Evolutionary conservation across 306 rosid species (phyloP).

Genomic region (Cyclanthera cordifolia): DNA sequence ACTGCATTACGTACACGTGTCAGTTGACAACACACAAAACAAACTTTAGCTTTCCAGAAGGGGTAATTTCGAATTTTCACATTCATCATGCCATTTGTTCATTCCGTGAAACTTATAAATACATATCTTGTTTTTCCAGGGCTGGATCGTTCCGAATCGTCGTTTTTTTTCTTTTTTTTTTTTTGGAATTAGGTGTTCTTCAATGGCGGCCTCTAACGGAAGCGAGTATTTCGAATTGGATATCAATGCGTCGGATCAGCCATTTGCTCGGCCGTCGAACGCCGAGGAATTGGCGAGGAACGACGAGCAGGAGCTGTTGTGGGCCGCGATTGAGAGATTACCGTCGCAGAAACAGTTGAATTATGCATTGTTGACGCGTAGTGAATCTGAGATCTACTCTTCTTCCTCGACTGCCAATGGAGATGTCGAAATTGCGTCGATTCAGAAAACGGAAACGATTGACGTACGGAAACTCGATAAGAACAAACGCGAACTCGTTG

Average conservation of each 20-base stretch:
- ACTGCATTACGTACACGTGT: too few species aligned
- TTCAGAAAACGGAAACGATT: slow-evolving; percentile 15
- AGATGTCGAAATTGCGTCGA: too few species aligned
- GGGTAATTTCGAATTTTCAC: too few species aligned
- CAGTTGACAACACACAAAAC: too few species aligned
- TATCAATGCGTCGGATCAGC: slow-evolving; percentile 26
- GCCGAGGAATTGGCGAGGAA: slow-evolving; percentile 43
- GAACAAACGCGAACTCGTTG: slow-evolving; percentile 47
- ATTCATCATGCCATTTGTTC: too few species aligned
- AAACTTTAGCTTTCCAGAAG: too few species aligned
- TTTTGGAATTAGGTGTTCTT: too few species aligned
- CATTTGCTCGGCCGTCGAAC: slow-evolving; percentile 52
- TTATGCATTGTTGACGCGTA: slow-evolving; percentile 38
- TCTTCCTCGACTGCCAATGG: not conserved
- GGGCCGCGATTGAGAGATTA: slow-evolving; percentile 54
- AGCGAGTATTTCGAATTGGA: slow-evolving; percentile 59
- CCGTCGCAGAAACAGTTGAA: slow-evolving; percentile 49
- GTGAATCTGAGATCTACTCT: not conserved
- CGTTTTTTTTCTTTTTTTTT: too few species aligned
- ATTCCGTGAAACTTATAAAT: too few species aligned
- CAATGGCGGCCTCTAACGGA: slow-evolving; percentile 76
- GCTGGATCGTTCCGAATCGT: too few species aligned
- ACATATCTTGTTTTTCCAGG: too few species aligned
- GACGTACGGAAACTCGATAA: slow-evolving; percentile 58
- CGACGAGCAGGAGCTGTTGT: slow-evolving; percentile 59